phyloP scores from a whole-genome alignment of 2,329 filamentous ascomycete species.

The Aspergillus unguis region DNA sequence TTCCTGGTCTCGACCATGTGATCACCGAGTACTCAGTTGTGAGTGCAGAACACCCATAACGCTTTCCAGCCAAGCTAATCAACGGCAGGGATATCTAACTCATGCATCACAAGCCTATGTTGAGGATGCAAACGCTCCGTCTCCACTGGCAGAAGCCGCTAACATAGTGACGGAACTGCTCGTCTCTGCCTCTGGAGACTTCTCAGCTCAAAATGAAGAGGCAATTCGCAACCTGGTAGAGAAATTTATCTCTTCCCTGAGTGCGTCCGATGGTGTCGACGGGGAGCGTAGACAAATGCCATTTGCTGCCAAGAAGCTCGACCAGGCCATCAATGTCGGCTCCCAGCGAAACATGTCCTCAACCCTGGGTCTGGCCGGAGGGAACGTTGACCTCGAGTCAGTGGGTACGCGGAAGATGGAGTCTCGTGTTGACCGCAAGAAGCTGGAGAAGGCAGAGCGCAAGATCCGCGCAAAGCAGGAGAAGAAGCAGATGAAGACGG shows the following conservation, averaged over 20 bases:
- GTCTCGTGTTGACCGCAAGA: slow-evolving; percentile 96
- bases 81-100: slow-evolving; percentile 70
- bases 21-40: slow-evolving; percentile 84
- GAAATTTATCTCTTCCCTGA: slow-evolving; percentile 83
- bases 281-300: slow-evolving; percentile 67
- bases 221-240: slow-evolving; percentile 79
- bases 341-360: slow-evolving; percentile 94
- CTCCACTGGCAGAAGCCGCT: slow-evolving; percentile 80
- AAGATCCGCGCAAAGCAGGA: slow-evolving; percentile 98
- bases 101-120: slow-evolving; percentile 85
- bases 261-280: slow-evolving; percentile 65
- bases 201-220: slow-evolving; percentile 66
- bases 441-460: slow-evolving; percentile 95
- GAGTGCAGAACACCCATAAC: slow-evolving; percentile 21
- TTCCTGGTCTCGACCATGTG: slow-evolving; percentile 83
- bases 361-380: slow-evolving; percentile 80
- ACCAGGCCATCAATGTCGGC: slow-evolving; percentile 92
- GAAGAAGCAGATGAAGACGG: slow-evolving; percentile 97
- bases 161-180: slow-evolving; percentile 81
- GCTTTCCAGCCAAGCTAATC: slow-evolving; percentile 8
- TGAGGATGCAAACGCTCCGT: slow-evolving; percentile 65
- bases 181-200: slow-evolving; percentile 85
- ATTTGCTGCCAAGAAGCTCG: slow-evolving; percentile 76
- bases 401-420: slow-evolving; percentile 91
- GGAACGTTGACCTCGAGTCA: slow-evolving; percentile 86